Base-by-base conservation (phyloP, 2,329 filamentous ascomycete species). In the Ceratocystis diversiconidia region DNA sequence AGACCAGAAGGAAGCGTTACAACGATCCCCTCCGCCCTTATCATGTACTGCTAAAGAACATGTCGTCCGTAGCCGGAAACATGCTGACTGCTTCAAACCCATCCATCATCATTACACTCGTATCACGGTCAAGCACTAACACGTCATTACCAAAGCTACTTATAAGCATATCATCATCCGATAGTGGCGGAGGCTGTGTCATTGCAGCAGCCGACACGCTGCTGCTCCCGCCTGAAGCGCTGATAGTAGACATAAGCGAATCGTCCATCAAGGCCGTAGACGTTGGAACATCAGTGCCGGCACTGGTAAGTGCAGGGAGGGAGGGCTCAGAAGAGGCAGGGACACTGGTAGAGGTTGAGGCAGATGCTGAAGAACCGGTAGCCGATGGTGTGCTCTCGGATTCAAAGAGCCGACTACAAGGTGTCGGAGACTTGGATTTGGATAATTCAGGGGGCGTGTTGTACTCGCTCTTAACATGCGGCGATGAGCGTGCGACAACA, bases 371-470 rank as follows among this genome's bases (percentile, higher is more conserved):
- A 25, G 48, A 41, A 5, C 62, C 52, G 36, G 30, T 63, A 19
- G 44, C 46, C 12, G 68, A 63, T 50, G 65, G 75, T 50, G 76
- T 73, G 52, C 55, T 36, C 15, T 80, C 78, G 66, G 77, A 72
- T 52, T 80, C 76, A 69, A 80, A 82, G 72, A 77, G 80, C 57
- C 74, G 76, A n/a, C 72, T 30, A n/a, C 55, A 70, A 5, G 78
- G 74, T 32, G 79, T 80, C 3, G 82, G 82, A 28, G 83, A 85
- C 15, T 81, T 82, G 25, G 82, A 82, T 67, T 82, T 79, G n/a
- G 82, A 84, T 36, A 85, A 79, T 68, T 81, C 82, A 0, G 83
- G 83, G 3, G 82, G 81, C 2, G 82, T 82, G 72, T 80, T 82
- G 72, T 79, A 82, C 66, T 79, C 78, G 73, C 81, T 82, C 6